Evolutionary conservation across 1,139 yeast genomes (phyloP), one percentile per base, ranked within the genome.

Genomic region (Magnusiomyces sp.): DNA sequence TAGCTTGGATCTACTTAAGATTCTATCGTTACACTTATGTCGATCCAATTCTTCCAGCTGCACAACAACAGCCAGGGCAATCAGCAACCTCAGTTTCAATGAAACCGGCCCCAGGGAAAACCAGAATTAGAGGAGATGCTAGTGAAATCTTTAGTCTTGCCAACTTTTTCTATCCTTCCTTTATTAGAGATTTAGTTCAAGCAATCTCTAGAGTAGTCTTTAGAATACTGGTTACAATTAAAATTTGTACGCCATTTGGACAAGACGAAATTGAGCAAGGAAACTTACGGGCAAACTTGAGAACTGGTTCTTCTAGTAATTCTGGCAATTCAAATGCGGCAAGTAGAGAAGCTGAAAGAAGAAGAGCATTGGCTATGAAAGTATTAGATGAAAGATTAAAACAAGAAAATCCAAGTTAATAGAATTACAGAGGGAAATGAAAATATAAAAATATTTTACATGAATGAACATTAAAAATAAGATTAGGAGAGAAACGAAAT

Each of bases 61-160:
- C 34, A 2, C 69, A 68, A 11, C 45, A 9, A 9, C 34, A 13
- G 9, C 13, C 34, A 9, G 34, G 34, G 9, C 10, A 57, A 11
- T 52, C 57, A 2, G 53, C 48, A 5, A 51, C 53, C n/a, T 40
- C 50, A 3, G 47, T 31, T n/a, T 7, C 47, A 5, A 16, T 33
- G 9, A 41, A 37, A 31, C 33, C 56, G 27, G 57, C 56, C 19
- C 50, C 63, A 46, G 69, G 64, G 20, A 55, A 61, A 13, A 63
- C 71, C 14, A 65, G 71, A 23, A 65, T 80, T 31, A 68, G 75
- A 38, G 97, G 97, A 42, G 96, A 89, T 65, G 95, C 96, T 0
- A 83, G 95, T 0, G 96, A 89, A 59, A 84, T 95, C 0, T 90
- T 90, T 71, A 81, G 86, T 50, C 71, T 89, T 56, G 81, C 83